Evolutionary conservation across 495 filamentous ascomycete species (phyloP), one percentile per base, ranked within the genome.

Genomic region (Xylaria scruposa): DNA sequence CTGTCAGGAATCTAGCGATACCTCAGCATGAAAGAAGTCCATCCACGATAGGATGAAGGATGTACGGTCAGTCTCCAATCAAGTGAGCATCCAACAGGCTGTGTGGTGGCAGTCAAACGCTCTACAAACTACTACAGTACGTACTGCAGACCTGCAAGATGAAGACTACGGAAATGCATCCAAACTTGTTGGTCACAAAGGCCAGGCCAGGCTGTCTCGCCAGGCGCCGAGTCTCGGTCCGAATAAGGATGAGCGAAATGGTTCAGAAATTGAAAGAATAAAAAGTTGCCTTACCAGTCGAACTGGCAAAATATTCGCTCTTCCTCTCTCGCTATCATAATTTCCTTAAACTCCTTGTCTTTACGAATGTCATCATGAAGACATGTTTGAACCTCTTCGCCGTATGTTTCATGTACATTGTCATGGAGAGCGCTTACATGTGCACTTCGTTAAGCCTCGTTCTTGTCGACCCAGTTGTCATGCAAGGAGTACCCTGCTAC

Each of bases 11-110:
- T 38, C 58, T 44, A 44, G 31, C 53, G 6, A 31, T 31, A 31
- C 49, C 8, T 19, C 3, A 51, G n/a, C 49, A 51, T 24, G 24
- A 24, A 56, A 31, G 53, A 29, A 15, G 53, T 17, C 53, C 3
- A 13, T 31, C 53, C 38, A 62, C 36, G 13, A 44, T 44, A 44
- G 60, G 60, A 62, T 42, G 38, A 62, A 62, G 60, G 60, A 62
- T 62, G 21, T 24, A 5, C 61, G 3, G 38, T 24, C n/a, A 7
- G 9, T 42, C 15, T 15, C 7, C 38, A 42, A 8, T 61, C 19
- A 21, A 29, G 40, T 46, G 21, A 47, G 53, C 26, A 60, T 38
- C 31, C 33, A 15, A 17, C 62, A 47, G 62, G 26, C 62, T 46
- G 62, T 46, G 62, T 47, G 13, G 58, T 36, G 58, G 58, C 17